These are phyloP conservation scores for Biscutella laevigata DNA, from an alignment of 441 rosid species.

Conservation along the genomic window DNA sequence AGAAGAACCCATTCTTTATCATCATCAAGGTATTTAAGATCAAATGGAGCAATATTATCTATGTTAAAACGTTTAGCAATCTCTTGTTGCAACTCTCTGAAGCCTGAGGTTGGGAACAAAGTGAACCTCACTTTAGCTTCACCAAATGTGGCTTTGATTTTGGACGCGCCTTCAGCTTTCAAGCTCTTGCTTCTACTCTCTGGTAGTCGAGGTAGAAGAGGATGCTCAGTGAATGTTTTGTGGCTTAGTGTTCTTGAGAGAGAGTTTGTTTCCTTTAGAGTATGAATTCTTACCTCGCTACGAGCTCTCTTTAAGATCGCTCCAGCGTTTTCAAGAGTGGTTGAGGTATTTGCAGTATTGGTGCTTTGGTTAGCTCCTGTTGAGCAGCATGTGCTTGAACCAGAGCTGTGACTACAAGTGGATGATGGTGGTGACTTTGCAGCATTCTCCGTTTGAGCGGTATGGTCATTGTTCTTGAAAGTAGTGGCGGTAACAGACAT, in stretches of 20 bases:
- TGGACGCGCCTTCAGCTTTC: conserved; percentile 20
- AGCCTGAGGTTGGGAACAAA: conserved; percentile 47
- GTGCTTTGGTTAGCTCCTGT: too few species aligned
- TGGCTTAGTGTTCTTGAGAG: conserved; percentile 64
- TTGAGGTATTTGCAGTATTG: conserved; percentile 23
- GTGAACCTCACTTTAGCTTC: conserved; percentile 60
- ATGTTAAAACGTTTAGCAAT: conserved; percentile 54
- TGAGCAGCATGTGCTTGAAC: too few species aligned
- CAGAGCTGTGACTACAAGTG: conserved; percentile 55
- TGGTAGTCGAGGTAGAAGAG: conserved; percentile 30
- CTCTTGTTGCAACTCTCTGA: conserved; percentile 55
- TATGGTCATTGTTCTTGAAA: conserved; percentile 25
- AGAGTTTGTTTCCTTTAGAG: conserved; percentile 40
- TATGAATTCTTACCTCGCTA: conserved; percentile 46
- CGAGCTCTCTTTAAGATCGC: conserved; percentile 42
- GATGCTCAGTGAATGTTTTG: conserved; percentile 37
- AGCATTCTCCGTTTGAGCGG: conserved; percentile 30
- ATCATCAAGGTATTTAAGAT: conserved; percentile 82
- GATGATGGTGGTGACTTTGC: conserved; percentile 49
- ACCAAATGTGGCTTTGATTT: conserved; percentile 53
- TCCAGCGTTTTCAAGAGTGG: conserved; percentile 30
- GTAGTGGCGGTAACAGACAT: conserved; percentile 28
- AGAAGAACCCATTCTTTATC: conserved; percentile 85
- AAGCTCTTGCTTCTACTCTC: conserved; percentile 15
- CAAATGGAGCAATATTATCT: conserved; percentile 35